Evolutionary conservation across 331 rosid genomes (phyloP).

Genomic region (Arachis monticola): DNA sequence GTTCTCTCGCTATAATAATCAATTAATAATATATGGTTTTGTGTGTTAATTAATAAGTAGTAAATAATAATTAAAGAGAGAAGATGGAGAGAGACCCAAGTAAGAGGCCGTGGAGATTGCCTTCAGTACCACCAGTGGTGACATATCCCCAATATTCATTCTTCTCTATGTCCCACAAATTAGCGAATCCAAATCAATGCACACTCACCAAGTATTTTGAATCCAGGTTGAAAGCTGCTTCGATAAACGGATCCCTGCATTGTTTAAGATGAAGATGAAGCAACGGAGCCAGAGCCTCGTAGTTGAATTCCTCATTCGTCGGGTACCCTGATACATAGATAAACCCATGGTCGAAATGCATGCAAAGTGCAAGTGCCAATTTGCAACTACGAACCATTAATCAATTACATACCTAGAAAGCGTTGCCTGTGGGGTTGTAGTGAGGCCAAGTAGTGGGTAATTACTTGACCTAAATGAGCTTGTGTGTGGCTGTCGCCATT

Average conservation of each 20-base stretch:
- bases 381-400: no score
- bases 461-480: background rate
- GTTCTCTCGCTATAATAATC: conserved; percentile 64
- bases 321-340: conserved; percentile 56
- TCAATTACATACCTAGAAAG: background rate
- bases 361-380: no score
- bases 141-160: conserved; percentile 69
- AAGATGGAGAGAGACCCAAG: conserved; percentile 33
- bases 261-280: conserved; percentile 66
- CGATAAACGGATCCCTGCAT: conserved; percentile 75
- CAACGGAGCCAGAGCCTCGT: conserved; percentile 54
- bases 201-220: no score
- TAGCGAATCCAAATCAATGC: conserved; percentile 65
- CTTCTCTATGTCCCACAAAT: conserved; percentile 68
- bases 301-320: conserved; percentile 63
- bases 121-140: conserved; percentile 75
- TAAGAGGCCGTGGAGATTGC: conserved; percentile 72
- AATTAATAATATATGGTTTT: background rate
- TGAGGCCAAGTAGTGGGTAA: background rate
- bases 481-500: background rate
- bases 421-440: background rate
- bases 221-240: no score
- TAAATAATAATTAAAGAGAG: background rate
- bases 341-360: no score
- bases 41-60: background rate